Conservation (phyloP, 108 stramenopile species). For the Hondaea fermentalgiana region DNA sequence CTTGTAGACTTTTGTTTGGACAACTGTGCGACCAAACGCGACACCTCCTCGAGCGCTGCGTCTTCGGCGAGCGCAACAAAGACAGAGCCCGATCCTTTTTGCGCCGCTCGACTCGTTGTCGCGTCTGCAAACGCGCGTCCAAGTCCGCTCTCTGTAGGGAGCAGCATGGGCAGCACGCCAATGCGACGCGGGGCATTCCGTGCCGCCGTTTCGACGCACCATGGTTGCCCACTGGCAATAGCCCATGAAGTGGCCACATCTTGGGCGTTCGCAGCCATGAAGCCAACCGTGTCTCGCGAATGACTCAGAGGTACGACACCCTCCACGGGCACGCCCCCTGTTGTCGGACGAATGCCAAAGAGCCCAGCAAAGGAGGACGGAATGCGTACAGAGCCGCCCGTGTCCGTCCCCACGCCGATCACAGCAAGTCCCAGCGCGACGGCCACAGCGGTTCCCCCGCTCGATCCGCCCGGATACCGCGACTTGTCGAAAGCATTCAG, state of each 20-base stretch:
- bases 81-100: background rate
- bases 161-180: background rate
- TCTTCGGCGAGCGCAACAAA: background rate
- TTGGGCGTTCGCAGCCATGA: background rate
- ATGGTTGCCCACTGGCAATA: background rate
- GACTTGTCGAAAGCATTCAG: background rate
- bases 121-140: background rate
- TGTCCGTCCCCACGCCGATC: background rate
- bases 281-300: background rate
- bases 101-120: background rate
- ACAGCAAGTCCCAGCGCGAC: background rate
- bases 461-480: background rate
- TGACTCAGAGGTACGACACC: background rate
- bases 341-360: background rate
- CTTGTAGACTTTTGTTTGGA: slow-evolving; percentile 17
- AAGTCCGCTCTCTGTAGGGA: background rate
- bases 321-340: background rate
- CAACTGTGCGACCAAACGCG: background rate
- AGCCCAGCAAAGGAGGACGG: background rate
- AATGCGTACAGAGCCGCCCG: slow-evolving; percentile 8
- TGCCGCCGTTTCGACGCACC: background rate
- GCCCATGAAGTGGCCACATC: background rate
- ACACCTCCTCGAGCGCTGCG: background rate
- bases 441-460: slow-evolving; percentile 5
- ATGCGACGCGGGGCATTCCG: background rate